These are phyloP conservation scores for Vigna trinervia DNA, from an alignment of 306 rosid genomes.

Conservation along the genomic window DNA sequence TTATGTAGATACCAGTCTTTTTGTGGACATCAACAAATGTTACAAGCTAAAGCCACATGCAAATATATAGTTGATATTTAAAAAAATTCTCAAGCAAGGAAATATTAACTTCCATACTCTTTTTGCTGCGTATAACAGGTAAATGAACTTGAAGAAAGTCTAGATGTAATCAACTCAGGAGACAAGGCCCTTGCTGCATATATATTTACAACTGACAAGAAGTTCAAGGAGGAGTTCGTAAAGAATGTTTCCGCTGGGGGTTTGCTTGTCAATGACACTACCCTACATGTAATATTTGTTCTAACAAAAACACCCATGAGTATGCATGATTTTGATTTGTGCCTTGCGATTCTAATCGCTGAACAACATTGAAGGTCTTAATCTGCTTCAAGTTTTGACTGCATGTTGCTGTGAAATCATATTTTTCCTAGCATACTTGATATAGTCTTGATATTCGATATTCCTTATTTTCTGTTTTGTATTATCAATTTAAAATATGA, in stretches of 20 bases:
- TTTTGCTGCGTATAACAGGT: slow-evolving; percentile 61
- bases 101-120: background rate
- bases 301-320: background rate
- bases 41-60: too few relatives aligned
- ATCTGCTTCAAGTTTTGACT: slow-evolving; percentile 2
- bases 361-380: background rate
- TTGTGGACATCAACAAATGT: background rate
- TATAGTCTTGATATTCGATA: background rate
- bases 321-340: background rate
- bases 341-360: background rate
- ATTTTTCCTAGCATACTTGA: background rate
- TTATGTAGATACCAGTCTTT: background rate
- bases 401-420: background rate
- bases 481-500: background rate
- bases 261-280: slow-evolving; percentile 79
- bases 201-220: slow-evolving; percentile 72
- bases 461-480: background rate
- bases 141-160: slow-evolving; percentile 78
- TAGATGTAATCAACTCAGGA: slow-evolving; percentile 75
- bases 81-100: background rate
- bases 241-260: slow-evolving; percentile 79
- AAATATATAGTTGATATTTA: too few relatives aligned
- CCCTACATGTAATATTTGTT: slow-evolving; percentile 55
- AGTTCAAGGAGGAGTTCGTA: slow-evolving; percentile 80
- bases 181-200: slow-evolving; percentile 96